Conservation (phyloP, 805 yeast genomes). For the Cyberlindnera nakhonratchasimensis region DNA sequence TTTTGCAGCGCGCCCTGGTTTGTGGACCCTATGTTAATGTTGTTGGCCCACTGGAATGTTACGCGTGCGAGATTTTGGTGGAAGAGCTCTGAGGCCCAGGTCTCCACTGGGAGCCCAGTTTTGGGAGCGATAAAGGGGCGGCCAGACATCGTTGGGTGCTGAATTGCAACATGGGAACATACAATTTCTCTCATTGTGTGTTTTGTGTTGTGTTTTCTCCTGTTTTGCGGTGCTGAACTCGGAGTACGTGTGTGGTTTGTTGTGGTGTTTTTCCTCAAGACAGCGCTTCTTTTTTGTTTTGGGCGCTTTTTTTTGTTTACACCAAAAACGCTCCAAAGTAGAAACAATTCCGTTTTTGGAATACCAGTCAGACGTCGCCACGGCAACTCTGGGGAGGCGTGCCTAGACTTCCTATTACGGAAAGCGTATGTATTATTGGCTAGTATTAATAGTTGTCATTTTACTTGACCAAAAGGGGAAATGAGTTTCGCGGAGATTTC, state of each 20-base stretch:
- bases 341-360: constrained; percentile 6
- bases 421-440: no score
- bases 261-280: constrained; percentile 10
- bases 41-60: constrained; percentile 9
- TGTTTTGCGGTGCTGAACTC: background rate
- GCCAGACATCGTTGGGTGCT: no score
- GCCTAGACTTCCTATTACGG: constrained; percentile 6
- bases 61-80: constrained; percentile 1
- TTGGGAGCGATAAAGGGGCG: background rate
- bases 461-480: no score
- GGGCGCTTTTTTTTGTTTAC: constrained; percentile 19
- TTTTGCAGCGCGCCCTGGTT: background rate
- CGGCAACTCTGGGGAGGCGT: constrained; percentile 5
- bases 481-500: no score
- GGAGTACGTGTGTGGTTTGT: constrained; percentile 9
- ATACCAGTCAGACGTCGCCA: constrained; percentile 7
- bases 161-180: no score
- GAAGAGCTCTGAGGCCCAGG: background rate
- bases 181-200: constrained; percentile 26
- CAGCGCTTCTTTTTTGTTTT: constrained; percentile 12
- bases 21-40: background rate
- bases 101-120: background rate
- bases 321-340: background rate
- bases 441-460: background rate
- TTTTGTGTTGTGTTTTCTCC: constrained; percentile 2